Conservation (phyloP, 1,139 yeast species). For the Hyphopichia fennica region DNA sequence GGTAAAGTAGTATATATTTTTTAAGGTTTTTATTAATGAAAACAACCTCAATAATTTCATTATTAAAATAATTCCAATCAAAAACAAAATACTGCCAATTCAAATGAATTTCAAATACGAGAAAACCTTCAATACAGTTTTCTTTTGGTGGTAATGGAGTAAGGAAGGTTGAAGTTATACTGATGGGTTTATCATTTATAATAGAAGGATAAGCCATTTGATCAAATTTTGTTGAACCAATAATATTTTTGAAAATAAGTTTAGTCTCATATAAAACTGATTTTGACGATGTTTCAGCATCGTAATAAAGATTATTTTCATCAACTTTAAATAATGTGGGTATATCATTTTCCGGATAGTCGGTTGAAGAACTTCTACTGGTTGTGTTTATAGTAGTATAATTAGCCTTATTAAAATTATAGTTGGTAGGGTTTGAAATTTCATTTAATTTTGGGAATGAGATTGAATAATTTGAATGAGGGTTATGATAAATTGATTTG, state of each 20-base stretch:
- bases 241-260: neutral
- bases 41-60: neutral
- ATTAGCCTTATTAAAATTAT: no score
- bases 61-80: neutral
- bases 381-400: no score
- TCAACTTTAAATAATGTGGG: neutral
- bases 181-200: neutral
- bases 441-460: no score
- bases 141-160: neutral
- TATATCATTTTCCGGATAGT: no score
- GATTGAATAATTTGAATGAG: no score
- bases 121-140: neutral
- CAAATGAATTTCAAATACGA: neutral
- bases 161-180: neutral
- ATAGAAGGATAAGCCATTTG: no score
- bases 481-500: no score
- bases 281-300: neutral
- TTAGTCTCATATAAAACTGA: neutral
- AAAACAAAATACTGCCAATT: neutral
- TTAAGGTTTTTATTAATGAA: neutral
- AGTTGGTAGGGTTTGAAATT: no score
- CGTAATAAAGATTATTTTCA: neutral
- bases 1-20: constrained; percentile 10
- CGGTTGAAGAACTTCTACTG: no score
- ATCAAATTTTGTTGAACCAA: neutral